Evolutionary conservation across 768 basidiomycete species (phyloP), one percentile per base, ranked within the genome.

Genomic region (Epithele typhae): DNA sequence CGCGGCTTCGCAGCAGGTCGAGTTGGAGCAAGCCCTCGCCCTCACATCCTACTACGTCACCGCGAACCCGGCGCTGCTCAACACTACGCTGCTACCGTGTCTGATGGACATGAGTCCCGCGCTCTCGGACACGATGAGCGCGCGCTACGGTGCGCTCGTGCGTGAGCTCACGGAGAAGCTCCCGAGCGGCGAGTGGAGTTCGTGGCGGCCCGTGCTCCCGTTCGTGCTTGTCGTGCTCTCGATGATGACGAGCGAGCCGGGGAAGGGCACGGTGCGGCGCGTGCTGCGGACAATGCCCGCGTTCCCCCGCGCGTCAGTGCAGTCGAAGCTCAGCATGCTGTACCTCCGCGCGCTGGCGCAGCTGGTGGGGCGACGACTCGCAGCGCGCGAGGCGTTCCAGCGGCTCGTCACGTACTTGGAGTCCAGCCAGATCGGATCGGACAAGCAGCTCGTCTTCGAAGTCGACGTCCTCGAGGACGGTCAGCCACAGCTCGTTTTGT

Each of bases 11-110:
- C 23, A 15, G 25, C 34, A 35, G 15, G 24, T 23, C 7, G 47
- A 48, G 27, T 40, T 48, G 19, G 47, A 48, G 36, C 47, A 48
- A 32, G 21, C 47, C 5, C 36, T 48, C 22, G 36, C 47, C 14
- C 47, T 48, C 47, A 43, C 41, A 11, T 35, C 40, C 19, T 48
- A 42, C 36, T 32, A 43, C 34, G 36, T 43, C 21, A 35, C 41
- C 22, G 19, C 17, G 18, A 40, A 48, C 41, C 40, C 42, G 24
- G 10, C 40, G 12, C 15, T 43, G 15, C 41, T 48, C n/a, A 48
- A 18, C 36, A 22, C 40, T 2, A 35, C 47, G 6, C 24, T 48
- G 14, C 19, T 48, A 7, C 47, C 40, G 14, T 48, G 35, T 9
- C 40, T 48, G 2, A 42, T 40, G 9, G 40, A 36, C 22, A 43